Evolutionary conservation across 23 red algal genomes (phyloP).

Genomic region (Porphyridium purpureum): DNA sequence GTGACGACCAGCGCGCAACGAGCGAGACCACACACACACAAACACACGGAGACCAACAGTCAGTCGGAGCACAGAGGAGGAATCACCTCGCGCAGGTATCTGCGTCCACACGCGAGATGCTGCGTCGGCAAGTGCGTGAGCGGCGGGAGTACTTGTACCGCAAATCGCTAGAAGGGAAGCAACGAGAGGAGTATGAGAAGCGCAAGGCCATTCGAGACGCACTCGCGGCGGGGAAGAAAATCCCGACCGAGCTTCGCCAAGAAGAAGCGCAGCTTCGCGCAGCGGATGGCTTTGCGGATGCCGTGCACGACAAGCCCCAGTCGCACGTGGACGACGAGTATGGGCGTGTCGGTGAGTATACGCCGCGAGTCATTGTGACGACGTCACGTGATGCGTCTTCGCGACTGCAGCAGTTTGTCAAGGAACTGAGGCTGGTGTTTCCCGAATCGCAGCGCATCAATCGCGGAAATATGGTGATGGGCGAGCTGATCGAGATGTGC

Average conservation of each 20-base stretch:
- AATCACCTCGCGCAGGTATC: no score
- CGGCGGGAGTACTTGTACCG: conserved; percentile 95
- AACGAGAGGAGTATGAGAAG: conserved; percentile 31
- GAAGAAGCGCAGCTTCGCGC: conserved; percentile 9
- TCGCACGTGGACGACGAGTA: conserved; percentile 94
- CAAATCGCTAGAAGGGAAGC: conserved; percentile 59
- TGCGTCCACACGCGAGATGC: no score
- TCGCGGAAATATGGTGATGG: conserved; percentile 60
- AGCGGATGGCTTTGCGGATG: conserved; percentile 19
- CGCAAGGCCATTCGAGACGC: conserved; percentile 23
- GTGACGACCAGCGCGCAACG: no score
- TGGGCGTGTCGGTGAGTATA: conserved; percentile 14
- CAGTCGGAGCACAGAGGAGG: no score
- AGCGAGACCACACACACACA: no score
- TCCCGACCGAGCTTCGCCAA: conserved; percentile 54
- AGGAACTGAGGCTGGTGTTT: conserved; percentile 80
- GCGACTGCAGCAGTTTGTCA: conserved; percentile 89
- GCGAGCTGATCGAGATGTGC: conserved; percentile 40
- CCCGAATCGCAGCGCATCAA: conserved; percentile 74
- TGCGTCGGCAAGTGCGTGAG: conserved; percentile 54
- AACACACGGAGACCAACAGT: no score
- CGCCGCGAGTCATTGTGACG: conserved; percentile 79
- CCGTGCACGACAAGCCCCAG: conserved; percentile 26
- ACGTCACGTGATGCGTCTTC: conserved; percentile 64
- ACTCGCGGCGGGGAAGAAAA: conserved; percentile 17